These are phyloP conservation scores for Fraxinus floribunda DNA, from an alignment of 305 asterid species.

Conservation along the genomic window DNA sequence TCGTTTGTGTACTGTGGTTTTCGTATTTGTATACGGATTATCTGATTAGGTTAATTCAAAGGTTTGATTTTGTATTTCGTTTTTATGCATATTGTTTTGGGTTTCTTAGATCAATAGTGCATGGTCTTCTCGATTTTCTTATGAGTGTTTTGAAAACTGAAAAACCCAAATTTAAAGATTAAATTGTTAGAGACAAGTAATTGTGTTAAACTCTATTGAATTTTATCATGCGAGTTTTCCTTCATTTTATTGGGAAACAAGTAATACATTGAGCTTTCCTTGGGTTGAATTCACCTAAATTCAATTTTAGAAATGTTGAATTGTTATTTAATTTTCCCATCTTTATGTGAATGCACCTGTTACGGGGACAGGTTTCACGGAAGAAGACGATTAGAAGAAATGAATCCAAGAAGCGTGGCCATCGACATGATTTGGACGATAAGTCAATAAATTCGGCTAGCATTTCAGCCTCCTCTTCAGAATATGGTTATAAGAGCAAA, in stretches of 20 bases:
- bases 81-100: conserved; percentile 5
- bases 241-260: background rate
- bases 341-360: conserved; percentile 14
- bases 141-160: background rate
- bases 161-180: conserved; percentile 21
- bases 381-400: conserved; percentile 59
- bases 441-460: conserved; percentile 30
- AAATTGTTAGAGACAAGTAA: conserved; percentile 17
- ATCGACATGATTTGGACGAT: conserved; percentile 36
- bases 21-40: background rate
- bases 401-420: conserved; percentile 60
- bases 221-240: background rate
- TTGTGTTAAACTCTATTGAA: background rate
- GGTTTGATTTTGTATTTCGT: background rate
- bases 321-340: background rate
- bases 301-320: background rate
- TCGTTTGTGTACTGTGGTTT: background rate
- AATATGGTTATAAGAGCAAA: conserved; percentile 34
- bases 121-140: background rate
- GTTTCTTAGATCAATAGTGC: background rate
- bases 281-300: conserved; percentile 3
- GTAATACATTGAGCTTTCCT: background rate
- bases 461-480: conserved; percentile 20
- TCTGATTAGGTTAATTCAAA: background rate
- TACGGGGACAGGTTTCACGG: conserved; percentile 29